phyloP scores from a whole-genome alignment of 1,139 yeast species.

The Protomyces arabidopsidicola region DNA sequence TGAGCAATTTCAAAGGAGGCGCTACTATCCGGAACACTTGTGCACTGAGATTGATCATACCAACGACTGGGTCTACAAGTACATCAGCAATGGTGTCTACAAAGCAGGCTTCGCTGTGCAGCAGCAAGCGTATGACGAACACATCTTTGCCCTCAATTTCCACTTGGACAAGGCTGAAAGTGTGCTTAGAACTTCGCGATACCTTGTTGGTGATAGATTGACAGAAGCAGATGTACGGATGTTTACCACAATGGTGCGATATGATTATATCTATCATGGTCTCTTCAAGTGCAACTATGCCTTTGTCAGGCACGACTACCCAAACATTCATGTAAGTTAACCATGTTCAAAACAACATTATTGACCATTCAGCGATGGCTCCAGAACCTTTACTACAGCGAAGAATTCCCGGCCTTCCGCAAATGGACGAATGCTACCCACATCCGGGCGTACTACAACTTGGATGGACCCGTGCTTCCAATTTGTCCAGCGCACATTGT shows the following conservation, averaged over 20 bases:
- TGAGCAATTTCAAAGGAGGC: conserved; percentile 48
- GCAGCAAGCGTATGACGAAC: conserved; percentile 73
- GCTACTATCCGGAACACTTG: conserved; percentile 58
- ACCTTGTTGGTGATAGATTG: conserved; percentile 57
- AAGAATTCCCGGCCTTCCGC: conserved; percentile 61
- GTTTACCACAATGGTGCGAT: conserved; percentile 74
- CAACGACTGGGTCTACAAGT: conserved; percentile 75
- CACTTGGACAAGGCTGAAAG: conserved; percentile 71
- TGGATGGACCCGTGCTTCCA: not conserved
- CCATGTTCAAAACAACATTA: not conserved
- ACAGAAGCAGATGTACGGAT: conserved; percentile 92
- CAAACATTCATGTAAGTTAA: conserved; percentile 51
- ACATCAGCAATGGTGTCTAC: conserved; percentile 70
- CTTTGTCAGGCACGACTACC: conserved; percentile 74
- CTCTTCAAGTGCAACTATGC: conserved; percentile 88
- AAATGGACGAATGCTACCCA: conserved; percentile 84
- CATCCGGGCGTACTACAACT: conserved; percentile 54
- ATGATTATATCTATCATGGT: conserved; percentile 86
- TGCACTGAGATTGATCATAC: conserved; percentile 62
- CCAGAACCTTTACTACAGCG: conserved; percentile 71
- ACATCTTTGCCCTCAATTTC: conserved; percentile 60
- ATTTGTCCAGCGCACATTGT: not conserved
- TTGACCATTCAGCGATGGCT: conserved; percentile 52
- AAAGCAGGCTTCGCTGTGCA: conserved; percentile 83
- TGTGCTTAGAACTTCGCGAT: conserved; percentile 51